Evolutionary conservation across 345 rosid genomes (phyloP), one percentile per base, ranked within the genome.

Genomic region (Mangifera indica): DNA sequence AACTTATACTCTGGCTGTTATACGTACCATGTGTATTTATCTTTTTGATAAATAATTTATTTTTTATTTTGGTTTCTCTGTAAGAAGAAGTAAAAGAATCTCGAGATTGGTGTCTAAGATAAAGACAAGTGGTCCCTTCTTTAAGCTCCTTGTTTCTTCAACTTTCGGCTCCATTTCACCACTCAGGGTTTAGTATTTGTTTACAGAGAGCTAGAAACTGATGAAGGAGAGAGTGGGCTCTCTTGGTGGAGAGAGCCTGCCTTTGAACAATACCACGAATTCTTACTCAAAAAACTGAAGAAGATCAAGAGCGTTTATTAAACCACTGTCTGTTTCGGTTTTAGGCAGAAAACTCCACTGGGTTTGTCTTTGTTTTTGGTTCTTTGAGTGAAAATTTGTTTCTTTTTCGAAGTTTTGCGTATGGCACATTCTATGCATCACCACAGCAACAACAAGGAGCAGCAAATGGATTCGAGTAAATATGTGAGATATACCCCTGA

Each of bases 401-500:
- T 54, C 13, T 26, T 12, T 60, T 57, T 63, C 10, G 24, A 29
- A 42, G 66, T 57, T 55, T 60, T 20, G n/a, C 26, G 7, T 53
- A 86, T 83, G 88, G 85, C 87, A 25, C 72, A 83, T 46, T 71
- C 73, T 53, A 76, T 83, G 78, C 83, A 83, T 17, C 42, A 37
- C 7, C 42, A 37, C 51, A 46, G 12, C 51, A 46, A 46, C 51
- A 46, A 8, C 10, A 46, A 46, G 3, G 10, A 37, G 42, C 42
- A 37, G 8, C 42, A 81, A 74, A 84, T 87, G 92, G 94, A 89
- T 71, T 22, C 71, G 18, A 81, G 86, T 77, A 89, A 89, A 81
- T 89, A 89, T 60, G 92, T 89, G 73, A 78, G 91, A 76, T 89
- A 87, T 65, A 87, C 90, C 46, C 90, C 94, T 48, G 91, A 87